Evolutionary conservation across 140 eudicot species (phyloP), one percentile per base, ranked within the genome.

Genomic region (Cichorium intybus): DNA sequence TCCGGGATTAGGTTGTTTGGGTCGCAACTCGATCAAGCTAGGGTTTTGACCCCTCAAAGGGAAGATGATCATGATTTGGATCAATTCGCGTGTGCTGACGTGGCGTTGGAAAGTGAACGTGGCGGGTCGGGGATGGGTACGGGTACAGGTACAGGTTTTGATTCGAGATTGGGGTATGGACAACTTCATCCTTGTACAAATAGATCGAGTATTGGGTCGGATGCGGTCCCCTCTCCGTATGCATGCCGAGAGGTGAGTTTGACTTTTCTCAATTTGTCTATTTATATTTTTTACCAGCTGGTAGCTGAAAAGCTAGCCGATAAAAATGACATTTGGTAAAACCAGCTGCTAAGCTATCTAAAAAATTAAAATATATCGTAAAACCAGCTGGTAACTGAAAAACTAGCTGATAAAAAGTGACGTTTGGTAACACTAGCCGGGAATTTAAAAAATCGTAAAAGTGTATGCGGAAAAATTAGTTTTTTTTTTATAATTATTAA

Each of bases 1-100:
- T 79, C 88, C 3, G 85, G 91, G 54, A 70, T 74, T 51, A 79
- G 78, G 65, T 65, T 84, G 58, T 77, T 89, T 66, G 93, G 95
- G 16, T 79, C 82, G 29, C 93, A 73, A 54, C 72, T 85, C 31
- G 87, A 78, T 64, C 87, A 73, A 39, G 77, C 72, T 68, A 66
- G 77, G 57, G 76, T 50, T 35, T 17, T 69, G 15, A 64, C 72
- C 53, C 22, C 76, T 77, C 89, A 83, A 65, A 77, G 66, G 77
- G 81, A 53, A 56, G n/a, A 50, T 39, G 83, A 66, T 22, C 52
- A 41, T 72, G 1, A 29, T 41, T 7, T 77, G 39, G 23, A 62
- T 41, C 29, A 16, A 48, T 72, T 87, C 7, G 66, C 71, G 15
- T 76, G 82, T 37, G 47, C 62, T 60, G 75, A 68, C 53, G 76